phyloP scores from a whole-genome alignment of 345 rosid species.

The Eucalyptus rudis region DNA sequence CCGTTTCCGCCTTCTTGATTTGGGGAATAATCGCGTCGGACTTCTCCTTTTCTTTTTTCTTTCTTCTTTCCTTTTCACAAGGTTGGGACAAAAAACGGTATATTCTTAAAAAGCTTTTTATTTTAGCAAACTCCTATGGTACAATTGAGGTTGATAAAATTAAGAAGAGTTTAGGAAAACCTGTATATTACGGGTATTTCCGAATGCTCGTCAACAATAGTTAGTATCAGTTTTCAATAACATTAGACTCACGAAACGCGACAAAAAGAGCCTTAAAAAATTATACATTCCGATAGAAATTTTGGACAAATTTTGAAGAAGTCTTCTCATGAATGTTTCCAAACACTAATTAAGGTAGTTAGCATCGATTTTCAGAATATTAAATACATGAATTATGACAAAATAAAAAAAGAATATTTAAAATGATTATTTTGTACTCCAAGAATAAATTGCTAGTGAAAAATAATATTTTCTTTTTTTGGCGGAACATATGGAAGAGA shows the following conservation, averaged over 20 bases:
- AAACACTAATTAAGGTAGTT: background rate
- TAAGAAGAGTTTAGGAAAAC: background rate
- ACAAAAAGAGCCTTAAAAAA: background rate
- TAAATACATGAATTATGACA: background rate
- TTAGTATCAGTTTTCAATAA: background rate
- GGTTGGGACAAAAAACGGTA: background rate
- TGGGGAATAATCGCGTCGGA: background rate
- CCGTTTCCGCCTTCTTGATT: background rate
- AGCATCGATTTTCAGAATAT: background rate
- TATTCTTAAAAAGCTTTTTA: background rate
- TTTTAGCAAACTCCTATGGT: background rate
- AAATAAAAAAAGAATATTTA: background rate
- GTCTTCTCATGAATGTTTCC: background rate
- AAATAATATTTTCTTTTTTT: background rate
- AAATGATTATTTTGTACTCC: background rate
- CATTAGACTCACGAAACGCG: background rate
- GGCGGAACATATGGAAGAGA: background rate
- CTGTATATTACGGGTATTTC: background rate
- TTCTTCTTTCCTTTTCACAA: background rate
- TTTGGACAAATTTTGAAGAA: background rate
- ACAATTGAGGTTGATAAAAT: background rate
- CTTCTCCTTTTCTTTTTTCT: background rate
- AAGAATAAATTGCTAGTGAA: background rate
- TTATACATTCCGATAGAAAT: rapidly evolving
- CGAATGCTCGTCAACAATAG: background rate